Evolutionary conservation across 805 yeast genomes (phyloP).

Genomic region (Ogataea pini): DNA sequence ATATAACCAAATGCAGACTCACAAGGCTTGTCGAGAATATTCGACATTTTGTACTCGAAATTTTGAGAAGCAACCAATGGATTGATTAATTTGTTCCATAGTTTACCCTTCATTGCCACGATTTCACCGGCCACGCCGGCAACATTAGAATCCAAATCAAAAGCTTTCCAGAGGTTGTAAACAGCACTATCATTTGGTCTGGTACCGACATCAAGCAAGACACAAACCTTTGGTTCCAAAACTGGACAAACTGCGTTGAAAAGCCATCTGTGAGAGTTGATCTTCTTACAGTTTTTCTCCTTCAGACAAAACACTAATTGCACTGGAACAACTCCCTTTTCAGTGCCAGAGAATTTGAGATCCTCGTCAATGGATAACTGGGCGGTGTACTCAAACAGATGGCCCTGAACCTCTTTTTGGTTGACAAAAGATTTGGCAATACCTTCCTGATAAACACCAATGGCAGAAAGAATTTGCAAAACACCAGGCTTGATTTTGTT

Average conservation of each 20-base stretch:
- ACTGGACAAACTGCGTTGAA: constrained; percentile 93
- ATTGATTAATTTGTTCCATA: constrained; percentile 76
- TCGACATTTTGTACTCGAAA: constrained; percentile 96
- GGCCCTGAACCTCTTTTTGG: constrained; percentile 88
- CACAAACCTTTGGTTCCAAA: constrained; percentile 86
- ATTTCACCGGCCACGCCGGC: constrained; percentile 99
- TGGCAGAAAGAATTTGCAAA: constrained; percentile 83
- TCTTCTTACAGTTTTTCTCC: constrained; percentile 88
- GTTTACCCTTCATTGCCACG: constrained; percentile 90
- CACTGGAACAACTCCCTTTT: constrained; percentile 89
- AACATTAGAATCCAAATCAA: constrained; percentile 92
- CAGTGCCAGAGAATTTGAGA: constrained; percentile 85
- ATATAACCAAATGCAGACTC: constrained; percentile 93
- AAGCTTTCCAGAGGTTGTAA: constrained; percentile 96
- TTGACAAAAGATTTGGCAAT: constrained; percentile 94
- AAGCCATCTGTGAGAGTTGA: constrained; percentile 97
- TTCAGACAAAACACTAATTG: constrained; percentile 91
- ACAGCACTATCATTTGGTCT: constrained; percentile 86
- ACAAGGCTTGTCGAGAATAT: constrained; percentile 89
- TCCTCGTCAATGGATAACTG: constrained; percentile 91
- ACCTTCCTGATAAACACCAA: constrained; percentile 97
- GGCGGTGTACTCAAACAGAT: constrained; percentile 92
- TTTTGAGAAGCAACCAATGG: constrained; percentile 96
- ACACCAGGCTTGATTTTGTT: constrained; percentile 83
- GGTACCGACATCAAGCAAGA: constrained; percentile 95